A percentile compares a stretch with the other conserved stretches of the same genome.
Evolutionary conservation across 208 protist genomes (phyloP).

Genomic region (Histomonas meleagridis): DNA sequence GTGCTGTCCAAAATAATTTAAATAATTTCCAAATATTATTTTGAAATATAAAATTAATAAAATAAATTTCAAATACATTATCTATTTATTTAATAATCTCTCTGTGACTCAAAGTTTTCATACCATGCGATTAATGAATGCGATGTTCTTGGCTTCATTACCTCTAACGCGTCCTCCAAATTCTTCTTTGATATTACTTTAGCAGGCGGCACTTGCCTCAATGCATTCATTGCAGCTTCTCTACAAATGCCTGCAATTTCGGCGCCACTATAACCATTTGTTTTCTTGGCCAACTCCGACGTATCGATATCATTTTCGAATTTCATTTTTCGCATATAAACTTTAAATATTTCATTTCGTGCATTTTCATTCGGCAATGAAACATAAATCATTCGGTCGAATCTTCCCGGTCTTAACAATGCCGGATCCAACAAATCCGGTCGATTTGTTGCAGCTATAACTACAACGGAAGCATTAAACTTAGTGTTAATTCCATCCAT

Average conservation of each 20-base stretch:
- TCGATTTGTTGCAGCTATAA: conserved; percentile 92
- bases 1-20: no score
- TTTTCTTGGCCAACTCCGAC: conserved; percentile 45
- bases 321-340: neutral
- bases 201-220: conserved; percentile 62
- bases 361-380: conserved; percentile 61
- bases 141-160: conserved; percentile 27
- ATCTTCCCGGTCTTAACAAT: conserved; percentile 79
- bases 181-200: neutral
- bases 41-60: no score
- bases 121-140: conserved; percentile 25
- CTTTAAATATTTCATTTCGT: conserved; percentile 57
- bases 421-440: conserved; percentile 90
- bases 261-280: conserved; percentile 75
- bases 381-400: conserved; percentile 79
- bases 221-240: conserved; percentile 76
- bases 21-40: no score
- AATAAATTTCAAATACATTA: no score
- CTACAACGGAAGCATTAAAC: conserved; percentile 63
- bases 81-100: conserved; percentile 31
- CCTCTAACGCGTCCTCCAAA: neutral
- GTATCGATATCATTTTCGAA: neutral
- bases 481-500: conserved; percentile 77
- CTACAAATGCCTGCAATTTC: conserved; percentile 78
- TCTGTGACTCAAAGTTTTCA: conserved; percentile 32